These are phyloP conservation scores for Diaporthe helianthi DNA, from an alignment of 2,329 filamentous ascomycete genomes.

Conservation along the genomic window DNA sequence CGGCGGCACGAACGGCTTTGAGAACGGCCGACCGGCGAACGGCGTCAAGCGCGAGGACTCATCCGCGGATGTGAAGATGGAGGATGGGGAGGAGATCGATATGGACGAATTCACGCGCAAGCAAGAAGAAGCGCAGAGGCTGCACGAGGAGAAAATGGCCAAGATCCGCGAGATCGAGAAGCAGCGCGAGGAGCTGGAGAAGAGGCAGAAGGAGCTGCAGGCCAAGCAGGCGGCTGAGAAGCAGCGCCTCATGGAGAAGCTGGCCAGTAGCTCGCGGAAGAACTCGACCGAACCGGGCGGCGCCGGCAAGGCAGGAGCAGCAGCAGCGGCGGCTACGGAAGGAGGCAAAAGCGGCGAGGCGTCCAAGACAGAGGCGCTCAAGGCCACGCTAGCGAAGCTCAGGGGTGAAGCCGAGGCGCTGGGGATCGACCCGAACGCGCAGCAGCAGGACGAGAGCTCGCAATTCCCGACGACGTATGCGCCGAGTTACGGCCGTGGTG, in stretches of 20 bases:
- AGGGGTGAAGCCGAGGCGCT: slow-evolving; percentile 75
- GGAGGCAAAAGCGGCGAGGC: slow-evolving; percentile 37
- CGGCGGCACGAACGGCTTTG: slow-evolving; percentile 41
- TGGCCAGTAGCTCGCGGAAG: slow-evolving; percentile 51
- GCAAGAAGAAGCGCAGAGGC: slow-evolving; percentile 76
- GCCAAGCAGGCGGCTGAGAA: slow-evolving; percentile 71
- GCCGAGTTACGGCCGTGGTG: slow-evolving; percentile 48
- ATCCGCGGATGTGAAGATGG: slow-evolving; percentile 47
- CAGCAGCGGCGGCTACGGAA: neutral
- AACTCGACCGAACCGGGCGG: slow-evolving; percentile 30
- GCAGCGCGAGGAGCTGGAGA: slow-evolving; percentile 69
- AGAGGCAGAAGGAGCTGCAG: slow-evolving; percentile 66
- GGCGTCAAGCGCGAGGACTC: slow-evolving; percentile 26
- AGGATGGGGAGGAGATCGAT: slow-evolving; percentile 58
- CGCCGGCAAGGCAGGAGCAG: neutral
- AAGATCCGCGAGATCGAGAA: slow-evolving; percentile 69
- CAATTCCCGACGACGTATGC: slow-evolving; percentile 35
- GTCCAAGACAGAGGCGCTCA: slow-evolving; percentile 65
- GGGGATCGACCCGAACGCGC: slow-evolving; percentile 67
- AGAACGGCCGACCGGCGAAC: slow-evolving; percentile 41
- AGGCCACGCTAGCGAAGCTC: slow-evolving; percentile 74
- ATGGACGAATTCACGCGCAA: slow-evolving; percentile 71
- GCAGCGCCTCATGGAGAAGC: slow-evolving; percentile 64
- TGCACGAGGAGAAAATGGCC: slow-evolving; percentile 69
- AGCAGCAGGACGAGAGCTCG: slow-evolving; percentile 53